phyloP scores from a whole-genome alignment of 2,329 filamentous ascomycete genomes.

The Colletotrichum orchidophilum region DNA sequence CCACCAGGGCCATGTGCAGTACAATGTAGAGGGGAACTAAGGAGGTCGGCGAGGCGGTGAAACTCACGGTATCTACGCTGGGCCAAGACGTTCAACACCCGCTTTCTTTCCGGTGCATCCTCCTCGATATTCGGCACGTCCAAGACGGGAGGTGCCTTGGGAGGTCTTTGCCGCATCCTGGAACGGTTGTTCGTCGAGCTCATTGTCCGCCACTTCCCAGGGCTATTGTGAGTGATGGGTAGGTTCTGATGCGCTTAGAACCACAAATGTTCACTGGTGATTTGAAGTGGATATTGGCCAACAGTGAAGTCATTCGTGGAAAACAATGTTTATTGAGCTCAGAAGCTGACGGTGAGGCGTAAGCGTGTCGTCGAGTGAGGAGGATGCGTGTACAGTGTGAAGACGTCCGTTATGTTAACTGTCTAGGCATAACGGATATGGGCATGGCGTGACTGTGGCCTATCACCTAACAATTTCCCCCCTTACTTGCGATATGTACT shows the following conservation, averaged over 20 bases:
- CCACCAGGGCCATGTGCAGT: not conserved
- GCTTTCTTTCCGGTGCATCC: constrained; percentile 62
- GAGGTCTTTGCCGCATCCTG: constrained; percentile 47
- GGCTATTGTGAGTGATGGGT: not conserved
- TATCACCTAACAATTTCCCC: not conserved
- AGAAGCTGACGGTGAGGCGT: not conserved
- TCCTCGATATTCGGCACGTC: constrained; percentile 58
- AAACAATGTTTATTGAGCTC: not conserved
- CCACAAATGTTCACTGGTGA: not conserved
- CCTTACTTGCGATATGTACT: not conserved
- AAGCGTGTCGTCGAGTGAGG: not conserved
- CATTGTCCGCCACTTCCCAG: not conserved
- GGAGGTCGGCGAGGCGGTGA: not conserved
- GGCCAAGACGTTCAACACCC: constrained; percentile 62
- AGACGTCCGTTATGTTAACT: not conserved
- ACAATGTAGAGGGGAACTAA: not conserved
- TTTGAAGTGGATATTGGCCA: not conserved
- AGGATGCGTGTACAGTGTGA: not conserved
- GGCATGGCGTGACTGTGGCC: too few species aligned
- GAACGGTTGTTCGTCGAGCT: constrained; percentile 12
- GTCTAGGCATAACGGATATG: not conserved
- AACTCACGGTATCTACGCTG: constrained; percentile 61
- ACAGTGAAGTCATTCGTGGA: not conserved
- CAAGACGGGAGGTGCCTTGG: constrained; percentile 51
- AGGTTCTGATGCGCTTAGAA: not conserved